Evolutionary conservation across 176 grass and related monocot species (phyloP).

Genomic region (Aegilops umbellulata): DNA sequence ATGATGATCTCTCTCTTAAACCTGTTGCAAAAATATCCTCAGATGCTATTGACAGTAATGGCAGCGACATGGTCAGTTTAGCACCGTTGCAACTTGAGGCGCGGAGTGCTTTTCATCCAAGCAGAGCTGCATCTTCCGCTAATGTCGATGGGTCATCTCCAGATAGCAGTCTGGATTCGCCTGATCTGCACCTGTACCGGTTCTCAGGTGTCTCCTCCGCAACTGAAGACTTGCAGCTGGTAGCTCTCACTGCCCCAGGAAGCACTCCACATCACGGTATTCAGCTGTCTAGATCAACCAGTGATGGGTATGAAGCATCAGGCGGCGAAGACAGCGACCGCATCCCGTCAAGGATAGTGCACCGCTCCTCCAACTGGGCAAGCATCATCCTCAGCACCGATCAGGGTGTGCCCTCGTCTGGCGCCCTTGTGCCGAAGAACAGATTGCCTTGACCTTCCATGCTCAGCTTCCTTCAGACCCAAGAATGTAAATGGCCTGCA

Average conservation of each 20-base stretch:
- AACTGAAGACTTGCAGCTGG: slow-evolving; percentile 66
- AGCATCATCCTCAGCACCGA: slow-evolving; percentile 57
- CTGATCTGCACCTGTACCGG: slow-evolving; percentile 85
- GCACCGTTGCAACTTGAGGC: slow-evolving; percentile 97
- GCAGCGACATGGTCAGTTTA: slow-evolving; percentile 47
- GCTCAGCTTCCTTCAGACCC: slow-evolving; percentile 29
- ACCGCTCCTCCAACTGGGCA: slow-evolving; percentile 92
- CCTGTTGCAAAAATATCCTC: slow-evolving; percentile 80
- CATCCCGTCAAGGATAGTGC: slow-evolving; percentile 90
- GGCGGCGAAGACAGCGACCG: slow-evolving; percentile 96
- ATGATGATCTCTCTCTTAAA: slow-evolving; percentile 62
- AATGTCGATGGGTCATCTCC: slow-evolving; percentile 66
- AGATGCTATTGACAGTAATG: slow-evolving; percentile 38
- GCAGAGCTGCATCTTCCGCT: slow-evolving; percentile 44
- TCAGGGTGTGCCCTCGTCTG: slow-evolving; percentile 38
- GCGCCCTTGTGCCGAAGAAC: slow-evolving; percentile 34
- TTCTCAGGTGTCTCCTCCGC: slow-evolving; percentile 70
- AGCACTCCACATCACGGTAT: slow-evolving; percentile 58
- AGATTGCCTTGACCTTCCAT: slow-evolving; percentile 39
- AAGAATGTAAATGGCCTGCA: slow-evolving; percentile 38
- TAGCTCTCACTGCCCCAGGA: slow-evolving; percentile 39
- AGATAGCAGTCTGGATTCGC: slow-evolving; percentile 93
- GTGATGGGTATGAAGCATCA: slow-evolving; percentile 97
- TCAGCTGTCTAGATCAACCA: slow-evolving; percentile 79
- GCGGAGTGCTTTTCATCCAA: slow-evolving; percentile 76